These are phyloP conservation scores for Rehmannia glutinosa DNA, from an alignment of 257 asterid genomes.

Conservation along the genomic window DNA sequence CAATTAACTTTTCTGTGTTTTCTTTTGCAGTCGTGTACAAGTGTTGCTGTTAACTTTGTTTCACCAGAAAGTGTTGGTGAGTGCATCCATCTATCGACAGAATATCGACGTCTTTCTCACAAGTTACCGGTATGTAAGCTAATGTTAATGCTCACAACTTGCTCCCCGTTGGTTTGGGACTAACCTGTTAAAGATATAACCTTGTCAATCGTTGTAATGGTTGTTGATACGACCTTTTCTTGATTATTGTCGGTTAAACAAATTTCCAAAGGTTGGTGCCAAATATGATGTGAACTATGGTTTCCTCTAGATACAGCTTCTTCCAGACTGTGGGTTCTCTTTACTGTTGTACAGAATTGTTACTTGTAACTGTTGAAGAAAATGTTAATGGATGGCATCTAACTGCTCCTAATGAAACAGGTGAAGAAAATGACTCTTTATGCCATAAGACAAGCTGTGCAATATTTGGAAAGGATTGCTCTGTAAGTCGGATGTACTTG, in stretches of 20 bases:
- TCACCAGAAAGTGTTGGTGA: conserved; percentile 19
- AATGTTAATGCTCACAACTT: no score
- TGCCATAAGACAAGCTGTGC: conserved; percentile 15
- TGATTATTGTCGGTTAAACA: no score
- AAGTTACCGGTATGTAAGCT: no score
- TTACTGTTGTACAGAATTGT: neutral
- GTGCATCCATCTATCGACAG: conserved; percentile 5
- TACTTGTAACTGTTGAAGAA: neutral
- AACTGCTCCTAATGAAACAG: no score
- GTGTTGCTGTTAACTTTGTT: conserved; percentile 6
- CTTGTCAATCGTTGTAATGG: no score
- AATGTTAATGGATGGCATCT: no score
- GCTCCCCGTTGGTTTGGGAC: no score
- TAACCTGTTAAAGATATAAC: no score
- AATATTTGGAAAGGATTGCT: neutral
- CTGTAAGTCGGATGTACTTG: neutral
- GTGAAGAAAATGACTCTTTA: conserved; percentile 20
- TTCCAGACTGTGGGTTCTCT: neutral
- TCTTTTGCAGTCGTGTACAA: conserved; percentile 10
- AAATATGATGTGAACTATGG: no score
- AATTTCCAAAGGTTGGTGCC: no score
- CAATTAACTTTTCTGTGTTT: neutral
- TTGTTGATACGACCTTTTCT: no score
- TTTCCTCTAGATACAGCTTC: neutral
- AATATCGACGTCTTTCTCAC: conserved; percentile 4